phyloP scores from a whole-genome alignment of 306 rosid genomes.

The Ormosia emarginata region DNA sequence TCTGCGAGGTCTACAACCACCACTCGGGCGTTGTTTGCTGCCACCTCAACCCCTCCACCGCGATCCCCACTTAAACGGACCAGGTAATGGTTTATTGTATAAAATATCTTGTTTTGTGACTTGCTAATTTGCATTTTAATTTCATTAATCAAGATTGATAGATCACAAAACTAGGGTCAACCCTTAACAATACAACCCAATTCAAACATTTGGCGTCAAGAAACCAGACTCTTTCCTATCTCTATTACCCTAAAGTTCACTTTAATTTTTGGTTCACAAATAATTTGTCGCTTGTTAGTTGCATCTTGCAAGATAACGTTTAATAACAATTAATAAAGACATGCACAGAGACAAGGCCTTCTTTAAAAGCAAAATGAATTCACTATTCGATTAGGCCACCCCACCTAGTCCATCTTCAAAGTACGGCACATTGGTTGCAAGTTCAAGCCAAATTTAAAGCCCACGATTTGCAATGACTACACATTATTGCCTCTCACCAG shows the following conservation, averaged over 20 bases:
- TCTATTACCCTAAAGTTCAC: not conserved
- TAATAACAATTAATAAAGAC: constrained; percentile 4
- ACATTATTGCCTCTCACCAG: constrained; percentile 18
- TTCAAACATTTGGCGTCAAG: constrained; percentile 12
- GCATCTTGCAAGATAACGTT: not conserved
- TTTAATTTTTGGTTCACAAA: not conserved
- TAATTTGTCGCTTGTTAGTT: not conserved
- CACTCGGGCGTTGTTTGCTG: too few species aligned
- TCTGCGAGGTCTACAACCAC: too few species aligned
- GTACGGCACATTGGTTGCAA: constrained; percentile 12
- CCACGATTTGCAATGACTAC: not conserved
- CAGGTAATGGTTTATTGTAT: too few species aligned
- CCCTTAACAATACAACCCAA: not conserved
- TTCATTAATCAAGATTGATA: not conserved
- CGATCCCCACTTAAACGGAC: too few species aligned
- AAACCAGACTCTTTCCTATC: not conserved
- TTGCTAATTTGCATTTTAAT: too few species aligned
- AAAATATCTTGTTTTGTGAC: too few species aligned
- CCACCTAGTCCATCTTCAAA: constrained; percentile 17
- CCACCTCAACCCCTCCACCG: too few species aligned
- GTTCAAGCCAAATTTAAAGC: constrained; percentile 21
- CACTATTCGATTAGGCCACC: not conserved
- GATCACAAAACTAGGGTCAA: constrained; percentile 41
- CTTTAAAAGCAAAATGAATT: constrained; percentile 22
- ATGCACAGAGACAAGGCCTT: not conserved